Base-by-base conservation (phyloP, 441 rosid genomes). In the Croton setiger region DNA sequence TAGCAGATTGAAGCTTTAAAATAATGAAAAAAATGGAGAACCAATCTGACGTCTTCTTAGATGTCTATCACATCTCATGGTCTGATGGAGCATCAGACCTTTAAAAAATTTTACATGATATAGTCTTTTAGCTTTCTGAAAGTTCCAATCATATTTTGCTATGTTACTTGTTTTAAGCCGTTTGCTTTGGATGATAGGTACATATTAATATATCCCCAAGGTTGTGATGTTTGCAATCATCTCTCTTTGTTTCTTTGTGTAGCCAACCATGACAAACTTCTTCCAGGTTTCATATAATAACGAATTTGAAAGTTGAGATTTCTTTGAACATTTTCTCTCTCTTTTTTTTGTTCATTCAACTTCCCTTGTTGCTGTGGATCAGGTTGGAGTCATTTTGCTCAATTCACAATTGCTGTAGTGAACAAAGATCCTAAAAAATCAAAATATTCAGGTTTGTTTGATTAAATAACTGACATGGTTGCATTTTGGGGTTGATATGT, bases 331-430 rank as follows among this genome's bases (percentile, higher is more conserved):
- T 55, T 39, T n/a, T 0, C 63, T 63, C 37, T 67, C 75, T 3
- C 35, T 72, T 54, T 70, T 31, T 71, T 43, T 41, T 65, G 49
- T 55, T 68, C 60, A 49, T 68, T 48, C 21, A 63, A 17, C 60
- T 67, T 71, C 36, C 66, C 8, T 48, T 47, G 33, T 70, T 58
- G 8, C 27, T 74, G 31, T 72, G 80, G 63, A 64, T 64, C 81
- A 95, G 99, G 99, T 52, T 95, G 99, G 99, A 89, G 97, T 84
- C 99, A 95, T 83, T 95, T 95, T 76, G 99, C 99, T 43, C 99
- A 95, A 83, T 95, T 95, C 67, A 92, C 99, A 27, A 95, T 95
- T 65, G 98, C 98, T 75, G 97, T 95, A 75, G 95, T 91, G 67
- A 89, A 89, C 80, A 91, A 86, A 81, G 96, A 92, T 80, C 71